Evolutionary conservation across 108 stramenopile species (phyloP).

Genomic region (Nannochloropsis gaditana): DNA sequence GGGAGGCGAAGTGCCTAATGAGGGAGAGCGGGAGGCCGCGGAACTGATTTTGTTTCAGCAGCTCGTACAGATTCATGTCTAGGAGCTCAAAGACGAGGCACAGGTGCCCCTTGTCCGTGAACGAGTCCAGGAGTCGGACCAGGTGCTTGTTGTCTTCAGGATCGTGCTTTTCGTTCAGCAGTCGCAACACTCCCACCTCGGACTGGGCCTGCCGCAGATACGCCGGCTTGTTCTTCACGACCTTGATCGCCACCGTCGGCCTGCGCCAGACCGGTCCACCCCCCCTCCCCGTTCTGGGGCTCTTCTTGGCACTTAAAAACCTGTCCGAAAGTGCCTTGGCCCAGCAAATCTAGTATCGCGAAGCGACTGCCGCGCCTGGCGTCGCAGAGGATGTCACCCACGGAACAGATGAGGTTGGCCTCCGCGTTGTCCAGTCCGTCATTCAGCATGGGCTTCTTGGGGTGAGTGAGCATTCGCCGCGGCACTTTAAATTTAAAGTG

Average conservation of each 20-base stretch:
- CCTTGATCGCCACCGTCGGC: constrained; percentile 78
- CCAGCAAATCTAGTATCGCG: constrained; percentile 65
- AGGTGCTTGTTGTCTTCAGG: constrained; percentile 56
- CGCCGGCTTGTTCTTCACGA: constrained; percentile 90
- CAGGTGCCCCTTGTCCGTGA: constrained; percentile 78
- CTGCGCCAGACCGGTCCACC: not conserved
- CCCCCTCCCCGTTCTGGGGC: not conserved
- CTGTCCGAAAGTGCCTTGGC: constrained; percentile 95
- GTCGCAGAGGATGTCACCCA: constrained; percentile 45
- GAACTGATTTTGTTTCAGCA: constrained; percentile 82
- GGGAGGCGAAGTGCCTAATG: constrained; percentile 59
- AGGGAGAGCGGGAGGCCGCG: constrained; percentile 75
- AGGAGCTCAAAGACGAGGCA: constrained; percentile 91
- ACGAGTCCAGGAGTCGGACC: constrained; percentile 73
- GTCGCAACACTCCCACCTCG: constrained; percentile 80
- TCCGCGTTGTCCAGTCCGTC: constrained; percentile 51
- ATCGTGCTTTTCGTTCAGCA: constrained; percentile 35
- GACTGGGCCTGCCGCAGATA: constrained; percentile 84
- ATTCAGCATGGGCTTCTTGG: constrained; percentile 38
- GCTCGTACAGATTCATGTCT: constrained; percentile 82
- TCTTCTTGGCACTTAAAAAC: constrained; percentile 74
- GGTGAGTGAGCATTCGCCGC: constrained; percentile 48
- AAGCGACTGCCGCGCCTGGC: constrained; percentile 30
- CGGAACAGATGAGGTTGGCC: constrained; percentile 52
- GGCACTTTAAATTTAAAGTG: constrained; percentile 48